These are phyloP conservation scores for Domatiomyces catenatus DNA, from an alignment of 2,329 filamentous ascomycete genomes.

Conservation along the genomic window DNA sequence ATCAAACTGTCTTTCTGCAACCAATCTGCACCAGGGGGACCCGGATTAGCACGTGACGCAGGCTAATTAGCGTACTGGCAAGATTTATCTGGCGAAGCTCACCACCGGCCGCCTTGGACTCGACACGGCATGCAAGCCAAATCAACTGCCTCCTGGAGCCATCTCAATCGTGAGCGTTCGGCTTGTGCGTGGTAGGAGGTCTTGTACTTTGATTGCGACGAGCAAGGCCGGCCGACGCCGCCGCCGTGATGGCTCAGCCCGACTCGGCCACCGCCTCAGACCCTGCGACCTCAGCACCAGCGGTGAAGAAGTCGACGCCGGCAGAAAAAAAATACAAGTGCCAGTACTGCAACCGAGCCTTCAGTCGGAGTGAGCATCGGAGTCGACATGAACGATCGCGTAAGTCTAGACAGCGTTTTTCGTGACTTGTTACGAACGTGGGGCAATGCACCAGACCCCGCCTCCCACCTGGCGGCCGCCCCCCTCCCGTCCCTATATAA, in stretches of 20 bases:
- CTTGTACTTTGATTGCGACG: slow-evolving; percentile 11
- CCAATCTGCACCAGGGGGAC: not conserved
- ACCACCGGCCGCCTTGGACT: not conserved
- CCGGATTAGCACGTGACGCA: not conserved
- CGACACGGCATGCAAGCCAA: slow-evolving; percentile 11
- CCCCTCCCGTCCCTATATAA: not conserved
- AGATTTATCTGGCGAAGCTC: not conserved
- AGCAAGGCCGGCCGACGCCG: not conserved
- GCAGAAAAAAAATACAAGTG: slow-evolving; percentile 99
- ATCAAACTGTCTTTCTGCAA: not conserved
- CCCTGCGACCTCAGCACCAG: slow-evolving; percentile 21
- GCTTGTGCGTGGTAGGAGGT: slow-evolving; percentile 17
- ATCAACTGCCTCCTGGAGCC: slow-evolving; percentile 9
- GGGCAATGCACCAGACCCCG: slow-evolving; percentile 12
- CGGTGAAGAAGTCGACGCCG: slow-evolving; percentile 55
- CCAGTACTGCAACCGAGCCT: slow-evolving; percentile 94
- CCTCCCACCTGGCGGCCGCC: slow-evolving; percentile 3
- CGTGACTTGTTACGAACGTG: slow-evolving; percentile 11
- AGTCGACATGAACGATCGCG: slow-evolving; percentile 94
- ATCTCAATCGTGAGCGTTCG: slow-evolving; percentile 17
- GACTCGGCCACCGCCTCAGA: slow-evolving; percentile 17
- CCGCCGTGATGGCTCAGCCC: slow-evolving; percentile 9
- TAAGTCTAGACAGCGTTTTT: slow-evolving; percentile 44
- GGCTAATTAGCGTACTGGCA: not conserved
- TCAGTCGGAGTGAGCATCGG: slow-evolving; percentile 91